A percentile compares a stretch with the other conserved stretches of the same genome.
Conservation (phyloP, 192 early-diverging fungal species). For the Coemansia aciculifera region DNA sequence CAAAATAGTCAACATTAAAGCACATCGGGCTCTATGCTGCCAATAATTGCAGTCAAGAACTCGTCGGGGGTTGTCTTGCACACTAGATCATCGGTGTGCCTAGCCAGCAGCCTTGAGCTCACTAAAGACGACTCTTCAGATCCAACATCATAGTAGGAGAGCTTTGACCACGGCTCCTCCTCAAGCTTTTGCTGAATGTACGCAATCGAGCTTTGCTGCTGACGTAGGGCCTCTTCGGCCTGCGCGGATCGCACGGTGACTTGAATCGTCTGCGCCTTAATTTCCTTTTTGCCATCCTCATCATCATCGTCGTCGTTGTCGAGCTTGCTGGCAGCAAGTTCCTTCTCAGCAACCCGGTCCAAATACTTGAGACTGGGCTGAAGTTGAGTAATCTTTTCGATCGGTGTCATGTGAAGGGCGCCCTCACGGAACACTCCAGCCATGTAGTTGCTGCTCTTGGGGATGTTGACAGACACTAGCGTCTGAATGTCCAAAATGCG, state of each 20-base stretch:
- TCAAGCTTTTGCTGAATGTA: slow-evolving; percentile 62
- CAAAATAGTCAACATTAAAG: neutral
- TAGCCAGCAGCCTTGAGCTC: slow-evolving; percentile 26
- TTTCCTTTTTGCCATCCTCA: slow-evolving; percentile 53
- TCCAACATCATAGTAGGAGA: slow-evolving; percentile 63
- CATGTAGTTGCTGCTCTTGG: slow-evolving; percentile 77
- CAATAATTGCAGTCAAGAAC: slow-evolving; percentile 39
- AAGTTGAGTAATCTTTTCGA: slow-evolving; percentile 75
- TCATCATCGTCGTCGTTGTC: slow-evolving; percentile 72
- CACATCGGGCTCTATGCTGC: slow-evolving; percentile 35
- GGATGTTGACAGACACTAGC: slow-evolving; percentile 73
- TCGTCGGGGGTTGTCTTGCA: slow-evolving; percentile 39
- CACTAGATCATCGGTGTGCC: slow-evolving; percentile 24
- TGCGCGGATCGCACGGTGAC: slow-evolving; percentile 62
- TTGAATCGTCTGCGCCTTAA: slow-evolving; percentile 46
- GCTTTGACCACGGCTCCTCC: slow-evolving; percentile 71
- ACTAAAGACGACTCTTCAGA: slow-evolving; percentile 30
- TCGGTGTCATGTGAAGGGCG: slow-evolving; percentile 85
- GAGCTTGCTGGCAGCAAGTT: slow-evolving; percentile 61
- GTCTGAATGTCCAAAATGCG: slow-evolving; percentile 81
- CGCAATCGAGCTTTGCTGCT: slow-evolving; percentile 60
- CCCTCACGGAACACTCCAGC: slow-evolving; percentile 77
- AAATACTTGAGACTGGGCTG: slow-evolving; percentile 88
- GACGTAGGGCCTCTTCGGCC: slow-evolving; percentile 60
- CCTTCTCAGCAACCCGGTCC: slow-evolving; percentile 86